Evolutionary conservation across 331 rosid species (phyloP).

Genomic region (Cucumis variabilis): DNA sequence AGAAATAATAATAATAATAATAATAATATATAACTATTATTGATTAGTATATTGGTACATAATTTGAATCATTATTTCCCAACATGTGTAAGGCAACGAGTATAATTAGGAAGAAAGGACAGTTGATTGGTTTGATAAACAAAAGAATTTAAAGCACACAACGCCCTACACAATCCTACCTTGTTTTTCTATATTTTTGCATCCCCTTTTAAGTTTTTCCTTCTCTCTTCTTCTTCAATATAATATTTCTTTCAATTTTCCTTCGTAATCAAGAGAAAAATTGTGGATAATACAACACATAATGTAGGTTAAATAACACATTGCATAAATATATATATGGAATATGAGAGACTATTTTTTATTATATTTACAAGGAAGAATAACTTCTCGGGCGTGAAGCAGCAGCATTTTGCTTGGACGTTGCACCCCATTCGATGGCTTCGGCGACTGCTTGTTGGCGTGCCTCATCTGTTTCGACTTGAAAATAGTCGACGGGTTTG

Average conservation of each 20-base stretch:
- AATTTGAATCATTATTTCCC: neutral
- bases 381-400: constrained; percentile 35
- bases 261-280: neutral
- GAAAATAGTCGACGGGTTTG: neutral
- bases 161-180: neutral
- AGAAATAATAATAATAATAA: neutral
- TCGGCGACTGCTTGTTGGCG: constrained; percentile 83
- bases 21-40: neutral
- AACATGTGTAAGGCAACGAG: neutral
- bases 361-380: constrained; percentile 31
- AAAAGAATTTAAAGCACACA: neutral
- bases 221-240: neutral
- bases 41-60: neutral
- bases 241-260: neutral
- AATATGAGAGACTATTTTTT: neutral
- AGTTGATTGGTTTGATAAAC: neutral
- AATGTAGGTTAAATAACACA: constrained; percentile 11
- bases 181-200: neutral
- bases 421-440: constrained; percentile 92
- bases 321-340: neutral
- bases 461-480: constrained; percentile 28
- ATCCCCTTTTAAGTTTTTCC: neutral
- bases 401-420: constrained; percentile 46
- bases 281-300: neutral
- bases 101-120: neutral